Conservation (phyloP, 78 protist species). For the Goniomonas avonlea region DNA sequence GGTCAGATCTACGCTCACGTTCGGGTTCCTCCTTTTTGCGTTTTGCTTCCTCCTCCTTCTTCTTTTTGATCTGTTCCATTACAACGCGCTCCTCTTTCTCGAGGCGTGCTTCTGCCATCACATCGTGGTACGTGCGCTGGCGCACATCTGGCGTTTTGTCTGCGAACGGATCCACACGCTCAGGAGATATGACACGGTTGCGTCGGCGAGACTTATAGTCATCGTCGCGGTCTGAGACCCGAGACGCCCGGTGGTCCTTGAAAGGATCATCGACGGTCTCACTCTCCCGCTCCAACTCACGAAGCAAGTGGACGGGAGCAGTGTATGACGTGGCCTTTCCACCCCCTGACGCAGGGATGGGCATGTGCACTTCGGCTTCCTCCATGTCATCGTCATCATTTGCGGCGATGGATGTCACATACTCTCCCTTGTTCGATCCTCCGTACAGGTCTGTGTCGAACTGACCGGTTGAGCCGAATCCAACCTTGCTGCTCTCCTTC, state of each 20-base stretch:
- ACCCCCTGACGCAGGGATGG: not conserved
- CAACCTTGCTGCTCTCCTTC: too few relatives aligned
- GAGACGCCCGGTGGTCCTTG: slow-evolving; percentile 2
- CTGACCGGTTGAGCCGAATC: too few relatives aligned
- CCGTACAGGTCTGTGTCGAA: not conserved
- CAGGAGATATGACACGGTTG: slow-evolving; percentile 53
- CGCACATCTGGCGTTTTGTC: not conserved
- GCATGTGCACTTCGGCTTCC: not conserved
- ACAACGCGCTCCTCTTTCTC: not conserved
- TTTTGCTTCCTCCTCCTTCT: not conserved
- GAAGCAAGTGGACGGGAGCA: not conserved
- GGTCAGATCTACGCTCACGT: too few relatives aligned
- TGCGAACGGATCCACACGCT: slow-evolving; percentile 56
- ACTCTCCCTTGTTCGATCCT: not conserved
- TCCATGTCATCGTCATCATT: not conserved
- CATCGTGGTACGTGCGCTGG: slow-evolving; percentile 27
- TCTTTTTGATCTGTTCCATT: not conserved
- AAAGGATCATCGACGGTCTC: slow-evolving; percentile 4
- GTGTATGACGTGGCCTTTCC: not conserved
- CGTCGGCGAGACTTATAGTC: slow-evolving; percentile 47
- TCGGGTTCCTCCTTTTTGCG: not conserved
- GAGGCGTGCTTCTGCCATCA: slow-evolving; percentile 1
- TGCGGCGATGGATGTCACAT: not conserved
- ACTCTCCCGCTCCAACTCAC: not conserved
- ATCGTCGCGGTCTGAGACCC: slow-evolving; percentile 35